Conservation (phyloP, 2,329 filamentous ascomycete species). For the Sphaerulina musiva region DNA sequence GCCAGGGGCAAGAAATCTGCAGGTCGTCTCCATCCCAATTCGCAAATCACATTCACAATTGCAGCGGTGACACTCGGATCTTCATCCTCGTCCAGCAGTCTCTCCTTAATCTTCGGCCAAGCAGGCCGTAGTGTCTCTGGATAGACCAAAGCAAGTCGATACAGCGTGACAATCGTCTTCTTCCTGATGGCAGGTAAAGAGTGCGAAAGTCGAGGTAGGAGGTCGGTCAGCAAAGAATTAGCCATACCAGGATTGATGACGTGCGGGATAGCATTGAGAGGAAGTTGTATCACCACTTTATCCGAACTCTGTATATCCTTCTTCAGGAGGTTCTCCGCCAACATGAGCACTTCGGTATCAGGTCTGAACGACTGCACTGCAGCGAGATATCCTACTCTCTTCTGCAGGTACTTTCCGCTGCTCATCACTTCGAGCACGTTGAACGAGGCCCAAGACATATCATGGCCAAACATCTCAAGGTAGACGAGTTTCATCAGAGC, state of each 20-base stretch:
- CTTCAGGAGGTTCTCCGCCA: constrained; percentile 93
- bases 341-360: constrained; percentile 94
- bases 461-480: constrained; percentile 97
- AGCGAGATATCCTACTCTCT: constrained; percentile 88
- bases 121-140: constrained; percentile 85
- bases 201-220: constrained; percentile 80
- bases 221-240: constrained; percentile 77
- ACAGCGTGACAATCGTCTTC: constrained; percentile 92
- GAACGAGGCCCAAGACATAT: constrained; percentile 99
- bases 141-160: constrained; percentile 89
- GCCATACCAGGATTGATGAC: constrained; percentile 89
- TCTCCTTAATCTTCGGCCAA: constrained; percentile 96
- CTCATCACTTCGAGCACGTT: constrained; percentile 99
- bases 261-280: constrained; percentile 85
- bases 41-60: constrained; percentile 94
- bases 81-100: constrained; percentile 80
- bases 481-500: constrained; percentile 94
- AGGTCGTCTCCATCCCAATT: constrained; percentile 87
- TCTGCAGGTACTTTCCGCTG: constrained; percentile 87
- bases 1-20: constrained; percentile 90
- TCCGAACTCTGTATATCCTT: constrained; percentile 76
- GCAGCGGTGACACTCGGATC: constrained; percentile 91
- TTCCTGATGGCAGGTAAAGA: constrained; percentile 81
- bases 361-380: constrained; percentile 93
- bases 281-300: constrained; percentile 72